Base-by-base conservation (phyloP, 495 filamentous ascomycete species). In the Aspergillus sclerotioniger region DNA sequence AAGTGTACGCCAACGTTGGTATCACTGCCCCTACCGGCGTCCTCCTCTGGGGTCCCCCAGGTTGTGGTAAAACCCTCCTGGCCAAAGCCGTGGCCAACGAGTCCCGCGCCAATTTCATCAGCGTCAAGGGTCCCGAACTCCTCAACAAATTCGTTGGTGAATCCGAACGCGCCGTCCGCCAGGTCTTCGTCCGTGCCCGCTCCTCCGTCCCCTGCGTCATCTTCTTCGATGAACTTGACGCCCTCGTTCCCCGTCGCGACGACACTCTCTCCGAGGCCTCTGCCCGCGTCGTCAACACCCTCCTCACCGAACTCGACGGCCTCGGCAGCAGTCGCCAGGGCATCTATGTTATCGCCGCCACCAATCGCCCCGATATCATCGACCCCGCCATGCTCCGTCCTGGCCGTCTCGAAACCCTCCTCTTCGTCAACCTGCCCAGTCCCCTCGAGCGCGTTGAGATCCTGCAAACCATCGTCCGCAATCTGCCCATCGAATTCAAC, bases 191-290 rank as follows among this genome's bases (percentile, higher is more conserved):
- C 47, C 87, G 94, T 13, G 94, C 94, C 9, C 84, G 92, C 25
- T 89, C 89, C 0, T 90, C 86, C 8, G 82, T 94, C 1, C 94
- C 94, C 19, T 97, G 93, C 67, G 90, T 98, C 48, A 86, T 98
- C 57, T 98, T 98, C 82, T 98, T 98, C 69, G 94, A 98, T 72
- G 94, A 98, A 70, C 79, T 98, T 32, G 94, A 98, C 65, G 92
- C 94, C 4, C 79, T 98, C 6, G 91, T 93, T 0, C 93, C 95
- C 1, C 84, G 84, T 39, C 87, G 94, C 43, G 90, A 92, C 64
- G 89, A 91, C 57, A 84, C 85, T 5, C 80, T 91, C 9, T 89
- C 87, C 13, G 92, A 98, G 67, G 86, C 90, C 32, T 90, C 87
- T 50, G 85, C 91, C 9, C 84, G 94, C 43, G 91, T 98, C 17